A percentile compares a stretch with the other conserved stretches of the same genome.
Evolutionary conservation across 2,329 filamentous ascomycete genomes (phyloP).

Genomic region (Chrysosporium keratinophilum): DNA sequence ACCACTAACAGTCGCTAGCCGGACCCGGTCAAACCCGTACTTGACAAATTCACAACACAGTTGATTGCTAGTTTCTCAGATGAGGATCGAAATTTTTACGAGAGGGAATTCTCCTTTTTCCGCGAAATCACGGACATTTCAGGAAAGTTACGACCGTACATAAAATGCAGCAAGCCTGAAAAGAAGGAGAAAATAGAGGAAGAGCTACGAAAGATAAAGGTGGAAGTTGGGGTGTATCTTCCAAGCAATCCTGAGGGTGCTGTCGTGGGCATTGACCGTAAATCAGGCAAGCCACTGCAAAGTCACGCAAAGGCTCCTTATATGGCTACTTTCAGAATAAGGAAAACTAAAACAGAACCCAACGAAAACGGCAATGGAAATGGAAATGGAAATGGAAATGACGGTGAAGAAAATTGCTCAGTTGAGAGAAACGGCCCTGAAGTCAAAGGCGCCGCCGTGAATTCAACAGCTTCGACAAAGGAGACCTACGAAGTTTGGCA

Average conservation of each 20-base stretch:
- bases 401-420: slow-evolving; percentile 15
- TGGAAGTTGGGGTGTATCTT: slow-evolving; percentile 93
- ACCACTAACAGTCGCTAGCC: slow-evolving; percentile 43
- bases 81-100: slow-evolving; percentile 75
- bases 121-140: slow-evolving; percentile 92
- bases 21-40: slow-evolving; percentile 81
- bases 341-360: slow-evolving; percentile 55
- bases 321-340: slow-evolving; percentile 97
- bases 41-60: slow-evolving; percentile 79
- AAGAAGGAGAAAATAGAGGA: slow-evolving; percentile 99
- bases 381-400: slow-evolving; percentile 37
- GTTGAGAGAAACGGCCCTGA: neutral
- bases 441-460: neutral
- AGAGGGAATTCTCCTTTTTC: slow-evolving; percentile 96
- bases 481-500: slow-evolving; percentile 88
- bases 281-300: slow-evolving; percentile 93
- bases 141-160: slow-evolving; percentile 85
- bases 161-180: slow-evolving; percentile 84
- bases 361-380: slow-evolving; percentile 39
- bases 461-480: slow-evolving; percentile 1
- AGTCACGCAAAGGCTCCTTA: slow-evolving; percentile 97
- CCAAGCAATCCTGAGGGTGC: slow-evolving; percentile 95
- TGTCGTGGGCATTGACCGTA: slow-evolving; percentile 94
- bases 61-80: slow-evolving; percentile 72
- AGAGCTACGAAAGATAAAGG: slow-evolving; percentile 90